A percentile compares a stretch with the other conserved stretches of the same genome.
Evolutionary conservation across 139 green algal species (phyloP).

Genomic region (Micromonas commoda): DNA sequence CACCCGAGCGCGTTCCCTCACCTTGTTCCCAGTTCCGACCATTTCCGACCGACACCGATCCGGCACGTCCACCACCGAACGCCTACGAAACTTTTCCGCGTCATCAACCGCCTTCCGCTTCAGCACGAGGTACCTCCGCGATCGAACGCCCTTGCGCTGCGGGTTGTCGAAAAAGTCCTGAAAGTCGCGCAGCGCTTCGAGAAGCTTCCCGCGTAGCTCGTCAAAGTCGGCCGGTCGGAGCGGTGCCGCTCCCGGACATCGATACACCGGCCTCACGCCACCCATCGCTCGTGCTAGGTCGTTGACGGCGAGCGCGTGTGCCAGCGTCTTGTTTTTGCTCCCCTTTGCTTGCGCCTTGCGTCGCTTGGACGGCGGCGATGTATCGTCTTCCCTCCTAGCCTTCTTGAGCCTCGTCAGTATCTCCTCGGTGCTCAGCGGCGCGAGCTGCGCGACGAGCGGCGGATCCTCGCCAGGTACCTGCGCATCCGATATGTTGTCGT

Average conservation of each 20-base stretch:
- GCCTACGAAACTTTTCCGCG: too few species aligned
- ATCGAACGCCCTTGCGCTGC: background rate
- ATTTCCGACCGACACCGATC: too few species aligned
- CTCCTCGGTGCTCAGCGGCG: background rate
- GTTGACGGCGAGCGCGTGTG: background rate
- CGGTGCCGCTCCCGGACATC: background rate
- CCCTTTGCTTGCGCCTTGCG: background rate
- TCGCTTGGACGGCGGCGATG: background rate
- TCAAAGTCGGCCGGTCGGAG: background rate
- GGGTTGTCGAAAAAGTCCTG: background rate
- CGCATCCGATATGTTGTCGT: background rate
- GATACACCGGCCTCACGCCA: slow-evolving; percentile 1
- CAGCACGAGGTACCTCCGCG: too few species aligned
- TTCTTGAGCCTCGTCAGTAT: too few species aligned
- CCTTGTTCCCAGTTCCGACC: too few species aligned
- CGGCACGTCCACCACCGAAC: too few species aligned
- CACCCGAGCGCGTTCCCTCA: too few species aligned
- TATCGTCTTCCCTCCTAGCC: background rate
- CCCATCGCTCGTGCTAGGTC: background rate
- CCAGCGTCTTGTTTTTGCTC: background rate
- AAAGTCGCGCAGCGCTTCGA: background rate
- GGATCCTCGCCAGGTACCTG: background rate
- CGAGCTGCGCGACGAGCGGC: background rate
- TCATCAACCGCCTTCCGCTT: too few species aligned
- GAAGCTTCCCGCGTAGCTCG: background rate